Conservation (phyloP, 2,329 filamentous ascomycete genomes). For the Botrytis squamosa region DNA sequence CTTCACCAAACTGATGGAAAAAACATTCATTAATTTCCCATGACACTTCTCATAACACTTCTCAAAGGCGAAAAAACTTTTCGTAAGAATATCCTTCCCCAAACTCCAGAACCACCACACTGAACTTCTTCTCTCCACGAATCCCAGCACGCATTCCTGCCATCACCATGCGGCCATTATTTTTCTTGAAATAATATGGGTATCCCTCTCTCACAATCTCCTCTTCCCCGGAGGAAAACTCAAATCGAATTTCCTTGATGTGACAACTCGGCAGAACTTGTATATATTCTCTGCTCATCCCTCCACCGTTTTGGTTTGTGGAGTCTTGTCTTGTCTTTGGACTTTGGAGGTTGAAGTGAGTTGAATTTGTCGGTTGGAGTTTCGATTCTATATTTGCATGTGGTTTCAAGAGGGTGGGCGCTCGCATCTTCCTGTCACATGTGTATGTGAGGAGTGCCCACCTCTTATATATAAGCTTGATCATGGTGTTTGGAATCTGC, state of each 20-base stretch:
- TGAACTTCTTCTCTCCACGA: background rate
- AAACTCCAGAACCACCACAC: background rate
- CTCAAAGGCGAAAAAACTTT: background rate
- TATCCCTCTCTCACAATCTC: background rate
- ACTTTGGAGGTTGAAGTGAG: accelerated
- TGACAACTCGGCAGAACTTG: background rate
- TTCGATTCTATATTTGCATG: background rate
- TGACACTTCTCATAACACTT: no score
- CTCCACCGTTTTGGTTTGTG: background rate
- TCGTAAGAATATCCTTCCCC: no score
- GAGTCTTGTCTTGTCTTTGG: background rate
- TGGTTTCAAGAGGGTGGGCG: background rate
- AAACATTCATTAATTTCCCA: no score
- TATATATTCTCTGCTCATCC: accelerated
- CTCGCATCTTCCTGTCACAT: background rate
- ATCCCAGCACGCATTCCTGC: accelerated
- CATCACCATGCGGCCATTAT: background rate
- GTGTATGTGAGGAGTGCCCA: background rate
- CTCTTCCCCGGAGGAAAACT: background rate
- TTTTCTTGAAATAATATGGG: background rate
- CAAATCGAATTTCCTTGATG: background rate
- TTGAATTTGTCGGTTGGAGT: background rate
- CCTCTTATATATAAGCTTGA: background rate
- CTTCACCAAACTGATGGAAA: no score
- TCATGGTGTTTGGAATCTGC: background rate